Percentiles rank a stretch among this genome's conserved stretches.
These are phyloP conservation scores for Pleurotus tuber-regium DNA, from an alignment of 768 basidiomycete species.

Conservation along the genomic window DNA sequence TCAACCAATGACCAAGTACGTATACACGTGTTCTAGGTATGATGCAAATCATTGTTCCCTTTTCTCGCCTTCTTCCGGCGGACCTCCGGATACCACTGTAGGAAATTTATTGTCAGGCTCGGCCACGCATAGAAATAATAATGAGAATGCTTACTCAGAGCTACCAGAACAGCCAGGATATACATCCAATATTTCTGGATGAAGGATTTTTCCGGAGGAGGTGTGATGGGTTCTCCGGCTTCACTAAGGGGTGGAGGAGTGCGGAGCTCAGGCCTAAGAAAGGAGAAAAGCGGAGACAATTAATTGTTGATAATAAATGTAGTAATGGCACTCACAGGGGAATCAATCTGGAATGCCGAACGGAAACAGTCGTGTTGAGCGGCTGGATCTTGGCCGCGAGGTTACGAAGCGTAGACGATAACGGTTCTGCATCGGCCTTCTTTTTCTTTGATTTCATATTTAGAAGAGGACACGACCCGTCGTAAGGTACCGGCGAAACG, in stretches of 20 bases:
- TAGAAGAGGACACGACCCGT: conserved; percentile 59
- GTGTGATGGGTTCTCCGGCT: conserved; percentile 44
- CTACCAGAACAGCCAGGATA: conserved; percentile 54
- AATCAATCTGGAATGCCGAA: conserved; percentile 46
- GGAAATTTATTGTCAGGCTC: neutral
- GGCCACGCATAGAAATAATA: neutral
- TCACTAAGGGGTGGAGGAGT: conserved; percentile 72
- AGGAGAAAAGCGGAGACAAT: conserved; percentile 5
- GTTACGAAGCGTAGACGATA: neutral
- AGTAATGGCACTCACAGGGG: conserved; percentile 47
- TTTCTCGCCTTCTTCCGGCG: conserved; percentile 4
- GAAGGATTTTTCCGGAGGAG: conserved; percentile 71
- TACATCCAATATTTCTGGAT: conserved; percentile 93
- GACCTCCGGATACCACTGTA: conserved; percentile 6
- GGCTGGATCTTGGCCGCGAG: conserved; percentile 11
- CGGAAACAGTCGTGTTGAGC: conserved; percentile 42
- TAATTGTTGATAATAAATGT: conserved; percentile 5
- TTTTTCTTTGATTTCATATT: conserved; percentile 22
- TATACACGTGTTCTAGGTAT: neutral
- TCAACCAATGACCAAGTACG: conserved; percentile 1
- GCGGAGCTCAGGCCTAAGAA: conserved; percentile 61
- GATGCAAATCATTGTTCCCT: neutral
- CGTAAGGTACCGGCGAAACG: conserved; percentile 61
- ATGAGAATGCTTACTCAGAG: conserved; percentile 44
- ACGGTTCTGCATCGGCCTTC: conserved; percentile 14